Base-by-base conservation (phyloP, 495 filamentous ascomycete species). In the Tuber melanosporum region DNA sequence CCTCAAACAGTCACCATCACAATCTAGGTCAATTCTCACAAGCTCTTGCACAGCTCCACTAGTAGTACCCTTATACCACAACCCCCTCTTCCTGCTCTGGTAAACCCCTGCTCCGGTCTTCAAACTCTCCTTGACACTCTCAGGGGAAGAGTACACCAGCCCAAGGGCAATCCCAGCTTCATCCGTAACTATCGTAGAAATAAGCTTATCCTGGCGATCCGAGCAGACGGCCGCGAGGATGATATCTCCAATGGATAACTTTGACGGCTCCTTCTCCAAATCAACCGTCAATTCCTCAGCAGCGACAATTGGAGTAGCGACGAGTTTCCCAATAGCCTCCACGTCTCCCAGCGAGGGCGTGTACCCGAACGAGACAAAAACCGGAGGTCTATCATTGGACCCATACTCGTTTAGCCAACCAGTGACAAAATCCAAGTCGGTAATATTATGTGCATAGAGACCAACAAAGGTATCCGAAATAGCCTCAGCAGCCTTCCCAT, bases 51-150 rank as follows among this genome's bases (percentile, higher is more conserved):
- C 91, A 84, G 98, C 94, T 42, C 95, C 96, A 73, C 94, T 97
- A 14, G 91, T 94, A 47, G 94, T 93, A 39, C 95, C 95, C 85
- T 99, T 99, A 85, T 96, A 93, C 95, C 95, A 99, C 41, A 99
- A 85, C 3, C 95, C 94, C 9, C 95, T 90, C 86, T 97, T 97
- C 47, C 95, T 88, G 84, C 93, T 97, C 84, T 97, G 94, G 83
- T 99, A 99, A 41, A 98, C 95, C 43, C 95, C 95, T 1, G 91
- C 92, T 72, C 94, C 94, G 3, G 94, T 96, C 76, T 89, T 90
- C 70, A 99, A 83, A 39, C 94, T 94, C 85, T 94, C 94, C 17
- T 89, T 86, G 20, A 99, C 90, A 83, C 94, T 98, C 85, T 97
- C 93, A 78, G 91, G 88, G 76, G 91, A 97, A 83, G 94, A 97